Base-by-base conservation (phyloP, 1,284 basidiomycete species). In the Ganoderma leucocontextum region DNA sequence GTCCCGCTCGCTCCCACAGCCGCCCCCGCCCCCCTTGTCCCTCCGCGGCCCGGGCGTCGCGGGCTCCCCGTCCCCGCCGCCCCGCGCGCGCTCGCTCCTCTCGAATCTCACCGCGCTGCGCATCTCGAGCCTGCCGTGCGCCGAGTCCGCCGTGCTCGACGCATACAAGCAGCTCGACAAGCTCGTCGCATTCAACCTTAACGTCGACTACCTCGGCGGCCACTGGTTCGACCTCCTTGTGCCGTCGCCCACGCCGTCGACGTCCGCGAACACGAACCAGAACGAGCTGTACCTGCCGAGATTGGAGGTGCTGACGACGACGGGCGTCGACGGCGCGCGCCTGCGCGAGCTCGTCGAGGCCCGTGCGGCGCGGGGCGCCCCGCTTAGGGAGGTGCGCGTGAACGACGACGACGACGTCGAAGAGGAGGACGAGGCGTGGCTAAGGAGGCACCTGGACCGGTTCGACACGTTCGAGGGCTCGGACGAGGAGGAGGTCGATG, bases 101-200 rank as follows among this genome's bases (percentile, higher is more conserved):
- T 69, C 78, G 77, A 62, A 77, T 35, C 80, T 87, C 62, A 78
- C 85, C 36, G 77, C 78, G 12, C 81, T 89, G 44, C 78, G 79
- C 59, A 75, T 89, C 49, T 79, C 80, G 4, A 84, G 84, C 9
- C 78, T 89, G 10, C 82, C 84, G 44, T 88, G 86, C 75, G 78
- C 58, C 69, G 69, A 73, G 22, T 72, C 66, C 41, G 78, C 73
- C 49, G 85, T 83, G 79, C 75, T 73, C 19, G 70, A 74, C 13
- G 78, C 87, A 29, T 76, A 88, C 33, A 74, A 72, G 57, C 73
- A 80, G 25, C 71, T 85, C 41, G 70, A 73, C 12, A 79, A 77
- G 22, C 74, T 89, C 25, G 75, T 76, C 58, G 71, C 77, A 25
- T 78, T 89, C 33, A 85, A 88, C 69, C 78, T 87, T 33, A 83